These are phyloP conservation scores for Rhodotorula sp. DNA, from an alignment of 1,284 basidiomycete species.

Conservation along the genomic window DNA sequence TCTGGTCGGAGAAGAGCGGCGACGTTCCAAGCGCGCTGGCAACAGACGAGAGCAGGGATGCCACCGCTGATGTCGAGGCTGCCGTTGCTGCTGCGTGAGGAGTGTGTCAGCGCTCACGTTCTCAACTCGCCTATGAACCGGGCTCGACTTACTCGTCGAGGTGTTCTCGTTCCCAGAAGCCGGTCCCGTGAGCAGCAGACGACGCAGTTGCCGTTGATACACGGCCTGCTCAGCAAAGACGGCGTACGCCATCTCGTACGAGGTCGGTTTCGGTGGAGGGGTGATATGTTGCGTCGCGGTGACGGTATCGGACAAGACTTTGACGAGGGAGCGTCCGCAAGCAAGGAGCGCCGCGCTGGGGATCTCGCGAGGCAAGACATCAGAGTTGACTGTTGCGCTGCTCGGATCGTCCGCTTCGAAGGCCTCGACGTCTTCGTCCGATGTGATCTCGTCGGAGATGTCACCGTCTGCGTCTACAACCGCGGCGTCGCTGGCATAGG, in stretches of 20 bases:
- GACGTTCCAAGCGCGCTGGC: slow-evolving; percentile 2
- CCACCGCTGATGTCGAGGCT: slow-evolving; percentile 1
- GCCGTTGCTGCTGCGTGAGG: background rate
- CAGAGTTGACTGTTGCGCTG: too few relatives aligned
- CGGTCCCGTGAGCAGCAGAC: background rate
- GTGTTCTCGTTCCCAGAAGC: background rate
- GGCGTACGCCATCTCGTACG: background rate
- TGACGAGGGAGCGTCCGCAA: too few relatives aligned
- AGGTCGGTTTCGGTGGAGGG: background rate
- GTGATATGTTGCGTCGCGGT: too few relatives aligned
- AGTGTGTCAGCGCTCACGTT: too few relatives aligned
- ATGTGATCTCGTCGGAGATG: background rate
- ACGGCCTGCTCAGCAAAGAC: background rate
- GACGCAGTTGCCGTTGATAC: background rate
- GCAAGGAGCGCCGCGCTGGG: background rate
- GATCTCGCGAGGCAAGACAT: too few relatives aligned
- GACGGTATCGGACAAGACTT: too few relatives aligned
- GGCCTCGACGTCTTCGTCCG: background rate
- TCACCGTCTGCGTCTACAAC: background rate
- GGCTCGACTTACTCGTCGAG: too few relatives aligned
- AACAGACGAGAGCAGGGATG: background rate
- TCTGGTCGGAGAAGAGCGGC: slow-evolving; percentile 20
- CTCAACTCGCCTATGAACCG: too few relatives aligned
- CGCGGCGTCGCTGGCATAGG: background rate
- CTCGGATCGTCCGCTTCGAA: background rate